Percentiles rank a stretch among this genome's conserved stretches.
phyloP scores from a whole-genome alignment of 306 rosid genomes.

The Castanospermum australe region DNA sequence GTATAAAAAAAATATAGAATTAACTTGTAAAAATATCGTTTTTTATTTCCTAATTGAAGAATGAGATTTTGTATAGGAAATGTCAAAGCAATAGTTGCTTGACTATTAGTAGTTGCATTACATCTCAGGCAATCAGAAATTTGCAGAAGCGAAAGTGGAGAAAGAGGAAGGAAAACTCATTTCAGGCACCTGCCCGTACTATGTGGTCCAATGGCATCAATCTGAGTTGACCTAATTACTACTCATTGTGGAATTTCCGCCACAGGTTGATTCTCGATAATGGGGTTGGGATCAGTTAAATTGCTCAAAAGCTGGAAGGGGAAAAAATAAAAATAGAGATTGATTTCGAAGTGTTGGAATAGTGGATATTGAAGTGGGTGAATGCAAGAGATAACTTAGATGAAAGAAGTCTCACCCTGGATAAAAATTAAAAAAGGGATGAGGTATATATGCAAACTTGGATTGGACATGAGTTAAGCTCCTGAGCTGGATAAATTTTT shows the following conservation, averaged over 20 bases:
- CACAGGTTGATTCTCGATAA: conserved; percentile 27
- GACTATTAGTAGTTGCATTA: not conserved
- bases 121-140: not conserved
- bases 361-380: no score
- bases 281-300: conserved; percentile 18
- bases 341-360: no score
- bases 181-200: conserved; percentile 26
- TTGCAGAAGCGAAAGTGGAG: not conserved
- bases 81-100: not conserved
- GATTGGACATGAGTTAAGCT: no score
- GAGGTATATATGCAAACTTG: no score
- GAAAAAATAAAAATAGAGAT: no score
- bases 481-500: no score
- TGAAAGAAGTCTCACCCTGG: no score
- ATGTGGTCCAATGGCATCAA: conserved; percentile 35
- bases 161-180: conserved; percentile 17
- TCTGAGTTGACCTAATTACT: conserved; percentile 34
- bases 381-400: no score
- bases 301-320: conserved; percentile 28
- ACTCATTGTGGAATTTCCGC: conserved; percentile 26
- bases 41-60: no score
- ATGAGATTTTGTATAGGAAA: not conserved
- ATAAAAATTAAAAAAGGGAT: no score
- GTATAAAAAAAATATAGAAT: no score
- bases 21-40: no score